Evolutionary conservation across 345 rosid species (phyloP).

Genomic region (Linum trigynum): DNA sequence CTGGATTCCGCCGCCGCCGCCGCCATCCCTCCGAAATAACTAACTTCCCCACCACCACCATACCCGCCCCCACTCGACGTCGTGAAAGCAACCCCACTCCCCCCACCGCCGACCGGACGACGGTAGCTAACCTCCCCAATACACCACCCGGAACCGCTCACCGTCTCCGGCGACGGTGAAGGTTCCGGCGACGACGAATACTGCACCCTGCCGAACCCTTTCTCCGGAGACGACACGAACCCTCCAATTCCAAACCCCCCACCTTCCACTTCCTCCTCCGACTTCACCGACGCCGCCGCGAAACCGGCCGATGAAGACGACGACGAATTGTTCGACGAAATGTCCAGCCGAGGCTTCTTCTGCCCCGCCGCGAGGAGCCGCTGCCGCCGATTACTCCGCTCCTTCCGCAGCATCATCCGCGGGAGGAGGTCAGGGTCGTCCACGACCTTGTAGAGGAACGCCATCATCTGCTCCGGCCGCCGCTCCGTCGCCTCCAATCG

Average conservation of each 20-base stretch:
- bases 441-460: constrained; percentile 60
- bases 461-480: constrained; percentile 90
- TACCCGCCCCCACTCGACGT: constrained; percentile 16
- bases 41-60: constrained; percentile 19
- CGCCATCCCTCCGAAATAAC: constrained; percentile 34
- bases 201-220: constrained; percentile 17
- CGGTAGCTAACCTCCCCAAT: constrained; percentile 9
- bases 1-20: constrained; percentile 32
- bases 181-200: constrained; percentile 33
- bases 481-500: constrained; percentile 73
- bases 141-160: constrained; percentile 15
- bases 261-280: constrained; percentile 43
- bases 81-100: constrained; percentile 3
- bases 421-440: constrained; percentile 79
- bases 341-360: constrained; percentile 45
- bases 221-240: constrained; percentile 36
- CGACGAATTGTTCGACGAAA: constrained; percentile 12
- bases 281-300: constrained; percentile 37
- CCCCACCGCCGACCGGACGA: constrained; percentile 3
- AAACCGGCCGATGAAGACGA: constrained; percentile 29
- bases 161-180: constrained; percentile 9
- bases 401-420: constrained; percentile 54
- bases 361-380: constrained; percentile 13
- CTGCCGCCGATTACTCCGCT: constrained; percentile 18
- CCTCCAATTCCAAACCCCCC: constrained; percentile 13